Base-by-base conservation (phyloP, 2,329 filamentous ascomycete species). In the Trichoderma atrobrunneum region DNA sequence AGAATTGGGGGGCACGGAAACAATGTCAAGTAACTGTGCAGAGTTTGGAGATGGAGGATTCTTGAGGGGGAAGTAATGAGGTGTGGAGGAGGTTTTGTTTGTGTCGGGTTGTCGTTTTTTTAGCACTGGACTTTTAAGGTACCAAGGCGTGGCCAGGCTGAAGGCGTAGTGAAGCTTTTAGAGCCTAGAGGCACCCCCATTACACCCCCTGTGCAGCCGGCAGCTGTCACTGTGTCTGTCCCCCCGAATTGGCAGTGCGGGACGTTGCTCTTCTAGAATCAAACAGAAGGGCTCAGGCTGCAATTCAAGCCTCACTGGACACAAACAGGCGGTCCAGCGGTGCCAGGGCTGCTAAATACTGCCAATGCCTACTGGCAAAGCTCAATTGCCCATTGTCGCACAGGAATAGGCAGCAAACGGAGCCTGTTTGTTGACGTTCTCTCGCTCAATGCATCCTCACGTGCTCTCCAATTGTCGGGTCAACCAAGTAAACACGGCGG, bases 111-210 rank as follows among this genome's bases (percentile, higher is more conserved):
- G 43, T 54, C 54, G 28, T 63, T 62, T 72, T 72, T 69, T 71
- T 71, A 64, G 68, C 39, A 30, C 51, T 56, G 59, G 36, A 70
- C 66, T 34, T 60, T 62, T 70, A 70, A 70, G 67, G 67, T 70
- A 70, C 67, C 67, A 62, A 70, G 67, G 57, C 67, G 67, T 61
- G 21, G 69, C 28, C 28, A 72, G 70, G 59, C 57, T 72, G 71
- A 72, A 68, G 71, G 59, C 64, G 71, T 72, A 56, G 71, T 68
- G 64, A 72, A 66, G 67, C 67, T 54, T 30, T 72, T 68, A 61
- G 71, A 72, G 71, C 64, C 60, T 68, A 61, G 71, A 72, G 71
- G 71, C 60, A 68, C 71, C 71, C 71, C 26, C 26, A n/a, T n/a
- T n/a, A n/a, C n/a, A n/a, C 26, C 26, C 63, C 60, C 36, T 26